Evolutionary conservation across 208 protist species (phyloP), one percentile per base, ranked within the genome.

Genomic region (Crithidia thermophila): DNA sequence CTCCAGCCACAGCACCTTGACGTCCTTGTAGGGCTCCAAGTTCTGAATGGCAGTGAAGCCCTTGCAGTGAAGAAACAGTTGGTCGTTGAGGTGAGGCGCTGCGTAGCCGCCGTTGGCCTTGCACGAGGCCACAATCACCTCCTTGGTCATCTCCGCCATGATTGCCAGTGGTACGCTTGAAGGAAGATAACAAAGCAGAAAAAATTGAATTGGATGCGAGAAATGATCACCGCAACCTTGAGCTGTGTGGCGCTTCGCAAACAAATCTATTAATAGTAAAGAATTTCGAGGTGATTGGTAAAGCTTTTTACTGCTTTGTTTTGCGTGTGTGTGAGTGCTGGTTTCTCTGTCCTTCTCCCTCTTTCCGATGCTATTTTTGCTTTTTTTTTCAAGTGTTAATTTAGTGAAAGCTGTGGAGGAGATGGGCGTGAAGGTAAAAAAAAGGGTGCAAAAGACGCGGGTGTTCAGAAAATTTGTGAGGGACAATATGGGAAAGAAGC

Each of bases 1-100:
- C 72, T 98, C 90, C 28, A 98, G 70, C 93, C 94, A 98, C 20
- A 98, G 79, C 33, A 94, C 88, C 76, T 93, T 94, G n/a, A 94
- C 62, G 21, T 91, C 88, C 6, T 70, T 84, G 71, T 98, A 98
- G 51, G 65, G 51, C 33, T 95, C 81, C 21, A 98, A 60, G 56
- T 95, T 91, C 57, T 92, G n/a, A 62, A 98, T 98, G 21, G 70
- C 33, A 10, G 77, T 53, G 69, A 98, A 98, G 16, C 94, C 91
- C 30, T 93, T 78, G 80, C 90, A 98, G 65, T 98, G 97, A 16
- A 98, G 84, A 53, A 83, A 97, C 31, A 97, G 78, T 70, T 96
- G 91, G 46, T 94, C 88, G 62, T 96, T 96, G 51, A 96, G 81
- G 37, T 64, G 75, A 6, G 91, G 91, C 14, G 87, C 77, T n/a